A percentile compares a stretch with the other conserved stretches of the same genome.
Conservation (phyloP, 495 filamentous ascomycete genomes). For the Cercophora sp. region DNA sequence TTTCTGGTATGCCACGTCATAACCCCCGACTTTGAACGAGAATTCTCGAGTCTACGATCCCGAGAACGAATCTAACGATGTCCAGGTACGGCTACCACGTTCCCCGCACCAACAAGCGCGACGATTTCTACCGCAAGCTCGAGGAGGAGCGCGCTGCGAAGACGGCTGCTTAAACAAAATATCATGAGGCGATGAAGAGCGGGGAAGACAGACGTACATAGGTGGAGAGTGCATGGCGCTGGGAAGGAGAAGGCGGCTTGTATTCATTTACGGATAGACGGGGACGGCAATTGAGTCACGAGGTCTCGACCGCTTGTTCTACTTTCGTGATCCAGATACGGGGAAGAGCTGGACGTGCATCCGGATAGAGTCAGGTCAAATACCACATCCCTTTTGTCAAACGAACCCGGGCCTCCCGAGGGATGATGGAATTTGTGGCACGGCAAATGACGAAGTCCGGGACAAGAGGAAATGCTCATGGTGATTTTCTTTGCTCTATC, state of each 20-base stretch:
- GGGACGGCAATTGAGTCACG: conserved; percentile 20
- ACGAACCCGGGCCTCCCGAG: too few species aligned
- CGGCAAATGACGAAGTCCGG: too few species aligned
- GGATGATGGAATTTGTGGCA: too few species aligned
- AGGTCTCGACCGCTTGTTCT: too few species aligned
- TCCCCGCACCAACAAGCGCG: conserved; percentile 46
- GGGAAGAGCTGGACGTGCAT: too few species aligned
- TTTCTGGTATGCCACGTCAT: conserved; percentile 40
- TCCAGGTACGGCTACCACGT: conserved; percentile 51
- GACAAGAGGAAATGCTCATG: too few species aligned
- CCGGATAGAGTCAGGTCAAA: too few species aligned
- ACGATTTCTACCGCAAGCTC: conserved; percentile 44
- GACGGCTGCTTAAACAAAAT: conserved; percentile 16
- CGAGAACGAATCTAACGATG: neutral
- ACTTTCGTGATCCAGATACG: too few species aligned
- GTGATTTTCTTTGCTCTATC: neutral
- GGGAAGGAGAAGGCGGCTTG: conserved; percentile 11
- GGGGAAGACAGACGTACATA: conserved; percentile 10
- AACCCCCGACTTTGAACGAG: neutral
- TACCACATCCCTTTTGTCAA: too few species aligned
- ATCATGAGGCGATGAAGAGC: neutral
- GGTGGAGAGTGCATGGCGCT: neutral
- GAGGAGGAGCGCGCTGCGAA: conserved; percentile 43
- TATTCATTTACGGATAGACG: conserved; percentile 28
- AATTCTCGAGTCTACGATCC: too few species aligned